Percentiles rank a stretch among this genome's conserved stretches.
These are phyloP conservation scores for Aspergillus sp. DNA, from an alignment of 2,329 filamentous ascomycete species.

Conservation along the genomic window DNA sequence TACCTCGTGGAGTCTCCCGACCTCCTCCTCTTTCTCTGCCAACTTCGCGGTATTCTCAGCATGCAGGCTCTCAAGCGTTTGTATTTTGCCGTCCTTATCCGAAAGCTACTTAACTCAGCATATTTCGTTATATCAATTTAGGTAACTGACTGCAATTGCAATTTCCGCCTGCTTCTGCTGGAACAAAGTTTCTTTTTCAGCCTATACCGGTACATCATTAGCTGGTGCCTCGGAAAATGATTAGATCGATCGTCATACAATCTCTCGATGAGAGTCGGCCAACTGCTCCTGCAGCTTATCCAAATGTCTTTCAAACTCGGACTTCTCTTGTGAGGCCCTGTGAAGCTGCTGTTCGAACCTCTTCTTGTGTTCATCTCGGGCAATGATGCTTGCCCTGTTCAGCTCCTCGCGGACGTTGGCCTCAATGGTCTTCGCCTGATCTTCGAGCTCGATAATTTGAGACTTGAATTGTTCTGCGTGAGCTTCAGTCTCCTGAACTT, in stretches of 20 bases:
- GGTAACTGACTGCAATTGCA: slow-evolving; percentile 21
- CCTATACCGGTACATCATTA: slow-evolving; percentile 18
- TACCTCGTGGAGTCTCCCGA: slow-evolving; percentile 22
- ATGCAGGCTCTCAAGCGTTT: slow-evolving; percentile 14
- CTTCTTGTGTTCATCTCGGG: slow-evolving; percentile 27
- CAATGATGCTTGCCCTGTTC: slow-evolving; percentile 28
- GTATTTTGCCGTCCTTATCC: slow-evolving; percentile 20
- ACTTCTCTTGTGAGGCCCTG: slow-evolving; percentile 27
- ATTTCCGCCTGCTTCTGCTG: slow-evolving; percentile 7
- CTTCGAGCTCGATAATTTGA: slow-evolving; percentile 22
- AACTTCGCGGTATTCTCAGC: slow-evolving; percentile 14
- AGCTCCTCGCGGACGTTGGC: slow-evolving; percentile 30
- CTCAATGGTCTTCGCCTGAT: slow-evolving; percentile 23
- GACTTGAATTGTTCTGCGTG: slow-evolving; percentile 17
- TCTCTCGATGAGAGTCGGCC: slow-evolving; percentile 13
- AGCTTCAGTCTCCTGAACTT: slow-evolving; percentile 17
- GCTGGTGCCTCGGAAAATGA: background rate
- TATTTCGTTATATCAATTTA: background rate
- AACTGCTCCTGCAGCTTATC: slow-evolving; percentile 22
- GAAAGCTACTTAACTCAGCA: slow-evolving; percentile 23
- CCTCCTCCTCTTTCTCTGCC: slow-evolving; percentile 16
- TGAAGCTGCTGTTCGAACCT: slow-evolving; percentile 32
- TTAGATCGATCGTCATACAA: slow-evolving; percentile 22
- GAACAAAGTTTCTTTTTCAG: slow-evolving; percentile 15
- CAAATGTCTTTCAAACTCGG: slow-evolving; percentile 17